Evolutionary conservation across 371 early-diverging fungal species (phyloP).

Genomic region (Rhizopus stolonifer): DNA sequence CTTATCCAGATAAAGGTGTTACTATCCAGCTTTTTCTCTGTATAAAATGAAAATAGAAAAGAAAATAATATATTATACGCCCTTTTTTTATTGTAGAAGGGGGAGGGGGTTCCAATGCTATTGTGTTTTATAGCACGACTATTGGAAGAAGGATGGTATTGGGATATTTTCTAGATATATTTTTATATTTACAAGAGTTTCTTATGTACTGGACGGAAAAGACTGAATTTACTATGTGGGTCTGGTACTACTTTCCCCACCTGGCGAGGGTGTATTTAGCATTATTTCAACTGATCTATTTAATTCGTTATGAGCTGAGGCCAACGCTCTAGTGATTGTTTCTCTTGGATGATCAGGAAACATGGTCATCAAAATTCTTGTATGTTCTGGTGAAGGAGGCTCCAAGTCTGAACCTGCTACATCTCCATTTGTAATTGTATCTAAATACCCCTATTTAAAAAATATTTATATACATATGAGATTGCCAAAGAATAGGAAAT

Average conservation of each 20-base stretch:
- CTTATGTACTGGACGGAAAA: too few species aligned
- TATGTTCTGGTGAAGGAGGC: slow-evolving; percentile 54
- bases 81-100: too few species aligned
- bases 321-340: slow-evolving; percentile 51
- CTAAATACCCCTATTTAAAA: slow-evolving; percentile 46
- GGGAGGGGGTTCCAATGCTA: too few species aligned
- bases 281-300: slow-evolving; percentile 60
- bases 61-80: not conserved
- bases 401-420: slow-evolving; percentile 35
- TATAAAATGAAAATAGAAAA: not conserved
- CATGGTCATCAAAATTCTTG: slow-evolving; percentile 52
- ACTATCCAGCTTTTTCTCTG: slow-evolving; percentile 7
- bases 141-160: too few species aligned
- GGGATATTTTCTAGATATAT: too few species aligned
- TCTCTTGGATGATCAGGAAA: slow-evolving; percentile 61
- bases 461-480: not conserved
- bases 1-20: too few species aligned
- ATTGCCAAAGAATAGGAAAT: not conserved
- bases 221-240: too few species aligned
- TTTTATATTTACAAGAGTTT: too few species aligned
- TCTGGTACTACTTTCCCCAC: not conserved
- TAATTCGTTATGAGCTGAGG: slow-evolving; percentile 55
- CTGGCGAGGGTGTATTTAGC: slow-evolving; percentile 44
- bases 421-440: slow-evolving; percentile 54
- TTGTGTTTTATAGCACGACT: too few species aligned